Conservation (phyloP, 192 early-diverging fungal species). For the Coemansia sp. region DNA sequence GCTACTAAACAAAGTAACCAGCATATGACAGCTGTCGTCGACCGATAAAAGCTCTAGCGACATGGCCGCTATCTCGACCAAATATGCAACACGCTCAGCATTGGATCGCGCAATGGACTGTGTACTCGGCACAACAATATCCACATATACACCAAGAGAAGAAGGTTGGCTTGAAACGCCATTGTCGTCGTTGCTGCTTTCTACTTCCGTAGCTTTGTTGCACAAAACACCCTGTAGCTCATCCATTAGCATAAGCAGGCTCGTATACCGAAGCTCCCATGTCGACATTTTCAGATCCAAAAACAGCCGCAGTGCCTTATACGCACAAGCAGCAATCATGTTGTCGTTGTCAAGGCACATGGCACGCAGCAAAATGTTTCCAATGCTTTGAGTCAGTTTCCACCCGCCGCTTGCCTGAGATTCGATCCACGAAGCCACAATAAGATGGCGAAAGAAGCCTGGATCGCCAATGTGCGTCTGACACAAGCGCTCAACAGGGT, state of each 20-base stretch:
- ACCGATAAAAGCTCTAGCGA: slow-evolving; percentile 14
- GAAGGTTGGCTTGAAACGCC: neutral
- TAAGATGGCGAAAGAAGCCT: slow-evolving; percentile 11
- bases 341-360: slow-evolving; percentile 10
- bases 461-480: neutral
- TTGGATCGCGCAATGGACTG: neutral
- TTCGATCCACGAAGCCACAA: slow-evolving; percentile 17
- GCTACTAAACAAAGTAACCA: slow-evolving; percentile 8
- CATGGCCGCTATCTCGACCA: slow-evolving; percentile 18
- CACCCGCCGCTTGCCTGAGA: slow-evolving; percentile 19
- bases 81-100: slow-evolving; percentile 19
- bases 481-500: slow-evolving; percentile 22
- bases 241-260: slow-evolving; percentile 6
- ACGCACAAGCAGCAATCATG: slow-evolving; percentile 6
- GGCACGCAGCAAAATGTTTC: slow-evolving; percentile 16
- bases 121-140: neutral
- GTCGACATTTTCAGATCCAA: slow-evolving; percentile 16
- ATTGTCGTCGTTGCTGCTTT: neutral
- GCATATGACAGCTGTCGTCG: slow-evolving; percentile 13
- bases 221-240: slow-evolving; percentile 20
- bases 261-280: slow-evolving; percentile 14
- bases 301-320: slow-evolving; percentile 11
- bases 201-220: neutral
- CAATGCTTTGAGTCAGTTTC: slow-evolving; percentile 27
- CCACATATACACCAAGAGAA: slow-evolving; percentile 6